Evolutionary conservation across 2,329 filamentous ascomycete genomes (phyloP).

Genomic region (Harringtonia lauricola): DNA sequence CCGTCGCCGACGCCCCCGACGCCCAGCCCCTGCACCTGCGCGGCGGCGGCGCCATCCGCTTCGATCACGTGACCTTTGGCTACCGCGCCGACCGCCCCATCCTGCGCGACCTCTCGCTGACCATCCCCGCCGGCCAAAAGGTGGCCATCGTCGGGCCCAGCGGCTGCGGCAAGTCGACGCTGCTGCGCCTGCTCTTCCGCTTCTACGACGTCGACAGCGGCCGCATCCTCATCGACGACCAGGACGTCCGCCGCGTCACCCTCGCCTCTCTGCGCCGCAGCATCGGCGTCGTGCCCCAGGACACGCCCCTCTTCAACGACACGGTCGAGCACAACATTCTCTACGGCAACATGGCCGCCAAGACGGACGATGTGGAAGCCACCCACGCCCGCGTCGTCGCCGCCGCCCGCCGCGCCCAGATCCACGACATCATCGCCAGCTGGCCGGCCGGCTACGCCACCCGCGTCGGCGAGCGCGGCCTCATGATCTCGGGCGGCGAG

Average conservation of each 20-base stretch:
- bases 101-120: constrained; percentile 70
- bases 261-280: constrained; percentile 72
- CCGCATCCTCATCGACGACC: constrained; percentile 81
- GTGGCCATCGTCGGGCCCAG: constrained; percentile 91
- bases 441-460: constrained; percentile 86
- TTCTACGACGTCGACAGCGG: constrained; percentile 85
- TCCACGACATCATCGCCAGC: constrained; percentile 70
- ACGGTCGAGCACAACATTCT: constrained; percentile 92
- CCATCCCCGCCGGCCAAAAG: constrained; percentile 91
- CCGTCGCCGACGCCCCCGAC: constrained; percentile 64
- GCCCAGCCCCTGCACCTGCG: constrained; percentile 63
- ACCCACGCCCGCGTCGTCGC: constrained; percentile 60
- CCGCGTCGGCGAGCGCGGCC: constrained; percentile 53
- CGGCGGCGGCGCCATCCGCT: constrained; percentile 78
- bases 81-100: constrained; percentile 84
- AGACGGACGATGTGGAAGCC: too few relatives aligned
- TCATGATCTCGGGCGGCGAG: constrained; percentile 39
- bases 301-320: constrained; percentile 95
- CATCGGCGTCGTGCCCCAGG: constrained; percentile 94
- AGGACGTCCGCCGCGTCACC: constrained; percentile 76
- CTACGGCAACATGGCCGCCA: constrained; percentile 64
- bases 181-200: constrained; percentile 82
- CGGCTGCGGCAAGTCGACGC: constrained; percentile 92
- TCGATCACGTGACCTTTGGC: constrained; percentile 91
- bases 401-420: constrained; percentile 71